These are phyloP conservation scores for Tulasnella sp. DNA, from an alignment of 768 basidiomycete genomes.

Conservation along the genomic window DNA sequence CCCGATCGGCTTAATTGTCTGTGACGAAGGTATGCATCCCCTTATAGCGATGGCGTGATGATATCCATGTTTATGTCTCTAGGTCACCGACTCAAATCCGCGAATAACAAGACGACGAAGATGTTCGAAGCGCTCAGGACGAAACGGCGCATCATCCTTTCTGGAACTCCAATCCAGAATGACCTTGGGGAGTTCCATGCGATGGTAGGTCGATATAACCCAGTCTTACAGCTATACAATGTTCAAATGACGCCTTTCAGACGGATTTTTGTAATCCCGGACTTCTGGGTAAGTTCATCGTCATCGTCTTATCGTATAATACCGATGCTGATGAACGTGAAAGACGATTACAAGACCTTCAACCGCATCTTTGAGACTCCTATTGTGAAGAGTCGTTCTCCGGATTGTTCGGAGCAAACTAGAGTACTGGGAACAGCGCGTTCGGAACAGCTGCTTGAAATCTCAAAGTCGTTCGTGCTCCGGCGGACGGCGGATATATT, in stretches of 20 bases:
- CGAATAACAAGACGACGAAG: conserved; percentile 76
- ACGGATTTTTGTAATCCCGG: conserved; percentile 93
- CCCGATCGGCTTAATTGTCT: conserved; percentile 83
- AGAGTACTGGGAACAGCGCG: conserved; percentile 67
- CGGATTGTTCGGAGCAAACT: conserved; percentile 57
- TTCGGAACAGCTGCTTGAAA: conserved; percentile 51
- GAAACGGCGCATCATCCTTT: conserved; percentile 70
- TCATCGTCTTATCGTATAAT: neutral
- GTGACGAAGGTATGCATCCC: conserved; percentile 66
- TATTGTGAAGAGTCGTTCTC: conserved; percentile 74
- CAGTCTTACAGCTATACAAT: neutral
- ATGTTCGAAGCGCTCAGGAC: conserved; percentile 75
- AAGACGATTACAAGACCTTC: conserved; percentile 68
- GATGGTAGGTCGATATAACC: conserved; percentile 48
- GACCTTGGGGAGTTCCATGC: conserved; percentile 90
- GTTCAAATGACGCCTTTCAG: conserved; percentile 37
- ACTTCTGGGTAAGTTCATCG: conserved; percentile 46
- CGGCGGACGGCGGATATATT: conserved; percentile 76
- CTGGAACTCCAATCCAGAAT: conserved; percentile 96
- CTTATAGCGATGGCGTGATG: neutral
- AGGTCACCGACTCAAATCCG: conserved; percentile 89
- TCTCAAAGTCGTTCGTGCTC: conserved; percentile 82
- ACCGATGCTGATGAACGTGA: neutral
- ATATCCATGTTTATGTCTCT: neutral
- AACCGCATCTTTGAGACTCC: conserved; percentile 74